These are phyloP conservation scores for Thalassiosira mediterranea DNA, from an alignment of 352 stramenopile genomes.

Conservation along the genomic window DNA sequence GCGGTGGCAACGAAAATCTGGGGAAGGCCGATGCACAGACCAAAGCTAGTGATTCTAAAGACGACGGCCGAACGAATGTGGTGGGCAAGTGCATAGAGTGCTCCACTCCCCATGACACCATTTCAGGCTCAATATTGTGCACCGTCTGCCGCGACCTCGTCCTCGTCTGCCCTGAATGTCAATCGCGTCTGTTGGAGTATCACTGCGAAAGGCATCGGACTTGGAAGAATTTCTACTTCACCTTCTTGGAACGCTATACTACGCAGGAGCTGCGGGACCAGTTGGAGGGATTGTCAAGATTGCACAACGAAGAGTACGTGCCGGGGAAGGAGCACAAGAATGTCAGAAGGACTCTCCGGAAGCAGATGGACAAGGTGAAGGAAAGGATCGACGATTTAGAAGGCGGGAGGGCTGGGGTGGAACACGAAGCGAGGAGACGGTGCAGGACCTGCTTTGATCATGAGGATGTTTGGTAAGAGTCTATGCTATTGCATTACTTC, in stretches of 20 bases:
- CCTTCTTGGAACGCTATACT: constrained; percentile 72
- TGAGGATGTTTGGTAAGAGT: constrained; percentile 55
- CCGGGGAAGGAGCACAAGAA: constrained; percentile 57
- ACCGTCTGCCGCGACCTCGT: constrained; percentile 78
- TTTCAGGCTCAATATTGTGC: constrained; percentile 72
- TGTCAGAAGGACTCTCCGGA: constrained; percentile 60
- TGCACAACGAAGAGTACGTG: constrained; percentile 28
- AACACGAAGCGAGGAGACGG: constrained; percentile 53
- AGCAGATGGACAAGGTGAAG: constrained; percentile 72
- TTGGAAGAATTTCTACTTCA: constrained; percentile 79
- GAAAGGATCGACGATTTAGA: constrained; percentile 46
- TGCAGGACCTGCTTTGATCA: constrained; percentile 73
- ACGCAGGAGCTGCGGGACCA: constrained; percentile 59
- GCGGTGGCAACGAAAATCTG: background rate
- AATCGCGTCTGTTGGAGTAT: constrained; percentile 61
- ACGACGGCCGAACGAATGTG: constrained; percentile 17
- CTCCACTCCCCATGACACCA: constrained; percentile 53
- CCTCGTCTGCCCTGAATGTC: constrained; percentile 66
- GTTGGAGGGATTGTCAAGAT: constrained; percentile 27
- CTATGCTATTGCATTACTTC: too few relatives aligned
- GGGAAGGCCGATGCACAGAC: too few relatives aligned
- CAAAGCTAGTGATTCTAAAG: constrained; percentile 6
- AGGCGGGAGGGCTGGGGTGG: constrained; percentile 15
- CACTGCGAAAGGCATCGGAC: constrained; percentile 69
- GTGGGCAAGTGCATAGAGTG: constrained; percentile 73